These are phyloP conservation scores for Eremochloa ophiuroides DNA, from an alignment of 176 grass and related monocot species.

Conservation along the genomic window DNA sequence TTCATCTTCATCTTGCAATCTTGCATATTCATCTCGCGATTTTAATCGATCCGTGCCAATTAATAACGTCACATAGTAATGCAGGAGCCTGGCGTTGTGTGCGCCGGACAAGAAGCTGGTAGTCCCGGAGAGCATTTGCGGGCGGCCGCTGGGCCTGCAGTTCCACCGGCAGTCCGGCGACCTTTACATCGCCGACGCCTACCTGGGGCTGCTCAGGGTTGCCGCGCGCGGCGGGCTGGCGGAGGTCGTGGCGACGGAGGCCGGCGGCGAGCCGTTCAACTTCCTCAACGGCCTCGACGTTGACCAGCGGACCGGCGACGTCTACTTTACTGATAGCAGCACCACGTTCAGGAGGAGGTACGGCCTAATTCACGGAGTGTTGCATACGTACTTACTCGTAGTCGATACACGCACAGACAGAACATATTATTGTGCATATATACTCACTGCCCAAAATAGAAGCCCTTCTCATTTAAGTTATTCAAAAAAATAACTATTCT, in stretches of 20 bases:
- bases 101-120: conserved; percentile 24
- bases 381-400: no score
- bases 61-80: no score
- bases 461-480: no score
- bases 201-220: conserved; percentile 59
- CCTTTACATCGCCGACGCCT: conserved; percentile 86
- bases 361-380: no score
- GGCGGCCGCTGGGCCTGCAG: conserved; percentile 74
- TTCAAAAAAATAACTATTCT: no score
- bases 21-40: no score
- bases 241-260: conserved; percentile 43
- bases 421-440: no score
- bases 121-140: conserved; percentile 67
- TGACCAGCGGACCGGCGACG: conserved; percentile 66
- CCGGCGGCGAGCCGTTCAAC: conserved; percentile 67
- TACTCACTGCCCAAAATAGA: no score
- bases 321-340: conserved; percentile 98
- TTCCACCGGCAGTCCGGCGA: conserved; percentile 62
- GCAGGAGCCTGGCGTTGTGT: conserved; percentile 43
- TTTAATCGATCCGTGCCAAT: no score
- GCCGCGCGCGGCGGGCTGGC: conserved; percentile 50
- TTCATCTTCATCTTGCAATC: neutral
- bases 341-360: conserved; percentile 57
- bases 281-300: conserved; percentile 89
- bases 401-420: no score